These are phyloP conservation scores for Aspergillus unguis DNA, from an alignment of 2,329 filamentous ascomycete genomes.

Conservation along the genomic window DNA sequence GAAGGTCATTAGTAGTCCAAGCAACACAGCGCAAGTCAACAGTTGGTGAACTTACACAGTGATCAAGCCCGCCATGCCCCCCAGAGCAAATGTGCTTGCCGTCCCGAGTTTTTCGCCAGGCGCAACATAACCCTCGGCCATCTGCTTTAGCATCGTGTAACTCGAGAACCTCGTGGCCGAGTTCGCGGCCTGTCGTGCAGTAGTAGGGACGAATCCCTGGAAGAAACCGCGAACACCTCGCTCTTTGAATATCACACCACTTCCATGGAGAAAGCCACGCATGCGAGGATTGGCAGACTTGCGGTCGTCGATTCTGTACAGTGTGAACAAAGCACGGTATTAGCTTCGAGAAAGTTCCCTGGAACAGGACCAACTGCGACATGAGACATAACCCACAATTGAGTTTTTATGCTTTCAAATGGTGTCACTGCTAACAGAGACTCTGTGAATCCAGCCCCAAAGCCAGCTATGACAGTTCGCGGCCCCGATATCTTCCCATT, in stretches of 20 bases:
- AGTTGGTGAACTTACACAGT: slow-evolving; percentile 61
- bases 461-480: slow-evolving; percentile 85
- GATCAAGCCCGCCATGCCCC: slow-evolving; percentile 81
- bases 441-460: slow-evolving; percentile 92
- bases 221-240: slow-evolving; percentile 90
- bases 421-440: slow-evolving; percentile 90
- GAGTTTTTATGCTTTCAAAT: slow-evolving; percentile 97
- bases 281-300: slow-evolving; percentile 82
- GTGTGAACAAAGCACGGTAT: slow-evolving; percentile 5
- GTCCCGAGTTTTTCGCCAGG: slow-evolving; percentile 93
- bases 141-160: slow-evolving; percentile 85
- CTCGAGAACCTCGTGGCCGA: slow-evolving; percentile 85
- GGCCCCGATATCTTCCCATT: slow-evolving; percentile 88
- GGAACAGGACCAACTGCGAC: background rate
- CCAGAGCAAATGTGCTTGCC: slow-evolving; percentile 83
- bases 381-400: slow-evolving; percentile 58
- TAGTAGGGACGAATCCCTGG: slow-evolving; percentile 93
- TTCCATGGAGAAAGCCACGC: slow-evolving; percentile 87
- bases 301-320: slow-evolving; percentile 81
- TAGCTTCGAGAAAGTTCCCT: background rate
- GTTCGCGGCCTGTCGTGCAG: slow-evolving; percentile 90
- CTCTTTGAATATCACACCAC: slow-evolving; percentile 80
- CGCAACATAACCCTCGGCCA: slow-evolving; percentile 86
- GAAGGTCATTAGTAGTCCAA: slow-evolving; percentile 6
- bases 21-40: background rate